Evolutionary conservation across 23 red algal genomes (phyloP).

Genomic region (Gracilariopsis chorda): DNA sequence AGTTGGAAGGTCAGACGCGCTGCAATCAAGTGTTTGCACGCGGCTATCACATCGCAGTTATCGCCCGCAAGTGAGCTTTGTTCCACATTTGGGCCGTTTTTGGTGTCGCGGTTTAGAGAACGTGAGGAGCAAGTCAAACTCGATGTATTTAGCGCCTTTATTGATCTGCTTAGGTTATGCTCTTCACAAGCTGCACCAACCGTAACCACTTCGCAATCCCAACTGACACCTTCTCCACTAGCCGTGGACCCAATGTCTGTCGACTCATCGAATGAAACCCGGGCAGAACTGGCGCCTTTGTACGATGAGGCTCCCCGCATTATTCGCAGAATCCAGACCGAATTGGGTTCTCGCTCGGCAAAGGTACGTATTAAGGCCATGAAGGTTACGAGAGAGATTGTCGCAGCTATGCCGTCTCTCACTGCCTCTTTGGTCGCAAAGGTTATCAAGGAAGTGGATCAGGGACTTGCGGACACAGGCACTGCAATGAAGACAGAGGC

Average conservation of each 20-base stretch:
- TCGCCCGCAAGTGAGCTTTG: conserved; percentile 8
- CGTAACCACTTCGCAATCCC: neutral
- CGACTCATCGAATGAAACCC: conserved; percentile 5
- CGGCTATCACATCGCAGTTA: conserved; percentile 32
- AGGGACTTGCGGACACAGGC: conserved; percentile 30
- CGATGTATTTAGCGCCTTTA: conserved; percentile 67
- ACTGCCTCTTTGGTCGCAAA: conserved; percentile 20
- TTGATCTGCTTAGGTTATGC: conserved; percentile 25
- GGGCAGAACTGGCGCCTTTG: conserved; percentile 5
- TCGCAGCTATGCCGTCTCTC: conserved; percentile 11
- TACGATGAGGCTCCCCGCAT: neutral
- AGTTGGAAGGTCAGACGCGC: conserved; percentile 92
- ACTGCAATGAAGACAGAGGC: conserved; percentile 67
- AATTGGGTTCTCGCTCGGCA: conserved; percentile 36
- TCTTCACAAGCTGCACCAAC: neutral
- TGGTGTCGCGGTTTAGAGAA: conserved; percentile 57
- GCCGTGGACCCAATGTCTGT: conserved; percentile 12
- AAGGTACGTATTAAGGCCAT: conserved; percentile 46
- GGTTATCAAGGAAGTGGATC: conserved; percentile 36
- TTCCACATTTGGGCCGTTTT: conserved; percentile 18
- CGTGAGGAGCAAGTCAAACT: conserved; percentile 72
- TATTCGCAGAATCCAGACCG: conserved; percentile 25
- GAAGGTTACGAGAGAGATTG: conserved; percentile 23
- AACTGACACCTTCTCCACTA: neutral
- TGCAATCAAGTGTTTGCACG: conserved; percentile 63